A percentile compares a stretch with the other conserved stretches of the same genome.
Conservation (phyloP, 148 eudicot species). For the Cornus florida region DNA sequence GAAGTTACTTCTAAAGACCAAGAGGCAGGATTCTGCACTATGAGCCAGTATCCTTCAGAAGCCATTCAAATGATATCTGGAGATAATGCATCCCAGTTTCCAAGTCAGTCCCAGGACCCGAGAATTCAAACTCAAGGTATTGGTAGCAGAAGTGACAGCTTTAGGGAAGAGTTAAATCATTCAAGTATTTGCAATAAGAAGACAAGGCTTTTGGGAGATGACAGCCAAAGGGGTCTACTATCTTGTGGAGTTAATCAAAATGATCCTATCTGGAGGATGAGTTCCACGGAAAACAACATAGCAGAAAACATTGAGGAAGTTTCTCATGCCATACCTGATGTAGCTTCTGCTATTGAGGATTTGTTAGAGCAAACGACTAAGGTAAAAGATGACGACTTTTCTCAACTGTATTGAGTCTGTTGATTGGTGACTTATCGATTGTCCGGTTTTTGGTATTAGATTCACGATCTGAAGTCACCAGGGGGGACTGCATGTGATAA, state of each 20-base stretch:
- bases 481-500: constrained; percentile 38
- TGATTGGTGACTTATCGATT: constrained; percentile 10
- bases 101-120: constrained; percentile 44
- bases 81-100: constrained; percentile 49
- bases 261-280: constrained; percentile 14
- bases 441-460: constrained; percentile 40
- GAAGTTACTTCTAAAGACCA: constrained; percentile 64
- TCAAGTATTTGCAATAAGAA: constrained; percentile 38
- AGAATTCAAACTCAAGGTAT: constrained; percentile 29
- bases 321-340: constrained; percentile 59
- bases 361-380: constrained; percentile 89
- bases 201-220: constrained; percentile 36
- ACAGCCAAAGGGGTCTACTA: constrained; percentile 10
- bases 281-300: constrained; percentile 24
- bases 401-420: constrained; percentile 1
- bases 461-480: constrained; percentile 62
- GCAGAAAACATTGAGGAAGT: constrained; percentile 31
- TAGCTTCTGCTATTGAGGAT: constrained; percentile 91
- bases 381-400: constrained; percentile 37
- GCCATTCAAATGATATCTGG: constrained; percentile 47
- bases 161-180: constrained; percentile 25
- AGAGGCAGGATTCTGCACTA: constrained; percentile 67
- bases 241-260: constrained; percentile 19
- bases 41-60: constrained; percentile 83
- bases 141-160: constrained; percentile 12